Base-by-base conservation (phyloP, 2,329 filamentous ascomycete species). In the Ampelomyces quisqualis region DNA sequence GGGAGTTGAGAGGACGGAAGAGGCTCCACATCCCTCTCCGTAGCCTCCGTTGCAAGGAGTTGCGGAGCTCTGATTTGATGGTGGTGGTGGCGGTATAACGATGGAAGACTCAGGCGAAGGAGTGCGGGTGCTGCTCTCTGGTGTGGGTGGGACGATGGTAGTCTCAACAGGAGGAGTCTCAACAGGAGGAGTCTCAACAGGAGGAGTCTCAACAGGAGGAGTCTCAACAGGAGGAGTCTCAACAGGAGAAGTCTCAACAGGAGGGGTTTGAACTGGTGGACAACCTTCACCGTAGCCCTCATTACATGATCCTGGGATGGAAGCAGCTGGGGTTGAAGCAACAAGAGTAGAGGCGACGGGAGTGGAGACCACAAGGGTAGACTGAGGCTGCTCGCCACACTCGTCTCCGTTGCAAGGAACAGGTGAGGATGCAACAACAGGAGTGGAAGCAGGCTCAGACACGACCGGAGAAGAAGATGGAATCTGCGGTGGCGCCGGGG, bases 401-500 rank as follows among this genome's bases (percentile, higher is more conserved):
- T 34, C 17, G 7, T 38, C 34, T 34, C 44, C 37, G 5, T 34
- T 33, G 38, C 39, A 46, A 9, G 50, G 35, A 24, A 44, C 34
- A 20, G 44, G 29, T 4, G 47, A 44, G 15, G 43, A 44, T 11
- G 49, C 43, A 14, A 45, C 35, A 10, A 21, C 33, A 28, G 44
- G 33, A 29, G 43, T 37, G 17, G 49, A 48, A 17, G 33, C 34
- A 28, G 38, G 45, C 6, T 38, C 27, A 28, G 45, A 38, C 23
- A 45, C 45, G 20, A 49, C 41, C 8, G 48, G 22, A 27, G 49
- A 42, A 17, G 51, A 48, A 14, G 43, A 21, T 22, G 49, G 46
- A 14, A 32, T 23, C 32, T 50, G 32, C 7, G 56, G 53, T 21
- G 48, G 47, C 9, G 47, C 37, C 1, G 57, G 54, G 17, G 59